A percentile compares a stretch with the other conserved stretches of the same genome.
Evolutionary conservation across 1,284 basidiomycete species (phyloP).

Genomic region (Trichosporon sp.): DNA sequence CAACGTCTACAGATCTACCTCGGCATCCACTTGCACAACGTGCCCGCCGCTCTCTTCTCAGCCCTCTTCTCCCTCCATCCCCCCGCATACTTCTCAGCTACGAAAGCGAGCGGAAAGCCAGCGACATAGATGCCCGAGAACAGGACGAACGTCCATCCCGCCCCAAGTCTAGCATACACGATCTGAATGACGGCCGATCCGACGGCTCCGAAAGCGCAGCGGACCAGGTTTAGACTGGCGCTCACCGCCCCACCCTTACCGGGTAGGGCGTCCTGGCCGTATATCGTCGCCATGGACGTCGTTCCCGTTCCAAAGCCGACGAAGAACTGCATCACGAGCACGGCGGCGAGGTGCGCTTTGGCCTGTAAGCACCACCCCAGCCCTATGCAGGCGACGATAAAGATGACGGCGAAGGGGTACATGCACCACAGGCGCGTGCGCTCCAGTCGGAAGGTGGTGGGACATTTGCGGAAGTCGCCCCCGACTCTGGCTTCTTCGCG

Average conservation of each 20-base stretch:
- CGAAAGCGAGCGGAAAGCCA: slow-evolving; percentile 39
- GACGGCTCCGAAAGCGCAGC: slow-evolving; percentile 54
- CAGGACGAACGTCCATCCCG: slow-evolving; percentile 55
- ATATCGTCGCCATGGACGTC: slow-evolving; percentile 46
- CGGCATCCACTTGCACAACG: neutral
- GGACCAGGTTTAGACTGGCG: slow-evolving; percentile 53
- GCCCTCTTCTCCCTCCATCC: slow-evolving; percentile 43
- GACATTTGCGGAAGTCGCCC: slow-evolving; percentile 46
- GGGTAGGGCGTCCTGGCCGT: slow-evolving; percentile 52
- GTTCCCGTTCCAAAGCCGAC: slow-evolving; percentile 46
- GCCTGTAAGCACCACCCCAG: slow-evolving; percentile 50
- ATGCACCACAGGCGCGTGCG: slow-evolving; percentile 41
- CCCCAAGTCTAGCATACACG: slow-evolving; percentile 46
- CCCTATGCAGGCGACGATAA: slow-evolving; percentile 35
- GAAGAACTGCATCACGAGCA: slow-evolving; percentile 45
- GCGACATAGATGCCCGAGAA: slow-evolving; percentile 44
- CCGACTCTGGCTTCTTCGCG: slow-evolving; percentile 48
- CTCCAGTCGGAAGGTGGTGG: slow-evolving; percentile 49
- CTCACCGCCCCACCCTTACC: slow-evolving; percentile 53
- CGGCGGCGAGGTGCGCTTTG: slow-evolving; percentile 43
- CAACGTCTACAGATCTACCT: too few relatives aligned
- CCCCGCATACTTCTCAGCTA: slow-evolving; percentile 40
- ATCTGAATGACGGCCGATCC: slow-evolving; percentile 47
- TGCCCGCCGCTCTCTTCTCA: slow-evolving; percentile 9
- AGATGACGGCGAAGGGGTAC: slow-evolving; percentile 40